Percentiles rank a stretch among this genome's conserved stretches.
phyloP scores from a whole-genome alignment of 2,329 filamentous ascomycete species.

The Fusarium nanum region DNA sequence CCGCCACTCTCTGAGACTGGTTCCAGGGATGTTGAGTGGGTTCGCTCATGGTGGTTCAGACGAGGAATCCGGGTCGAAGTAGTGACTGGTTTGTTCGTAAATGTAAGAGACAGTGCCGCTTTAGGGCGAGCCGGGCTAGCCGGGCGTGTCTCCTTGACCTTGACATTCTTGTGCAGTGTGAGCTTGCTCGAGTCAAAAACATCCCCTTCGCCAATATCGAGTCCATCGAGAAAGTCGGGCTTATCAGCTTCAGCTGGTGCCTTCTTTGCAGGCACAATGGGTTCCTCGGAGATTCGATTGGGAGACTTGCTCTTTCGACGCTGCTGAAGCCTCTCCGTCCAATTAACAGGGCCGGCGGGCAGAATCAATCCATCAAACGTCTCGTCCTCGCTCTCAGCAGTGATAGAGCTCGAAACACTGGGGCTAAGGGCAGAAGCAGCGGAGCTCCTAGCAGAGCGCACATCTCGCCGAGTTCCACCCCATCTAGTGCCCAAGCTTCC shows the following conservation, averaged over 20 bases:
- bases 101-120: conserved; percentile 87
- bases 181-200: conserved; percentile 84
- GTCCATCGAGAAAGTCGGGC: conserved; percentile 86
- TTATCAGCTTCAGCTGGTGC: conserved; percentile 58
- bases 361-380: conserved; percentile 89
- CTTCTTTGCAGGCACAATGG: conserved; percentile 49
- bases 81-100: conserved; percentile 78
- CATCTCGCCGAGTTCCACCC: conserved; percentile 84
- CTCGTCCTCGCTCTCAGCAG: conserved; percentile 92
- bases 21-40: conserved; percentile 79
- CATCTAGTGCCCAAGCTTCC: conserved; percentile 92
- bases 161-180: conserved; percentile 90
- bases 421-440: conserved; percentile 91
- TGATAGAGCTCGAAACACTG: conserved; percentile 91
- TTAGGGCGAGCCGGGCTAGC: conserved; percentile 77
- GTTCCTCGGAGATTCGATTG: conserved; percentile 58
- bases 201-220: conserved; percentile 88
- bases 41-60: conserved; percentile 76
- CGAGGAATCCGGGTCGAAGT: conserved; percentile 80
- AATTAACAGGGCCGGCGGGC: conserved; percentile 84
- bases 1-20: conserved; percentile 92
- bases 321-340: conserved; percentile 80
- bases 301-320: conserved; percentile 72
- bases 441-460: conserved; percentile 84
- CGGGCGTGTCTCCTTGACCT: conserved; percentile 78